Evolutionary conservation across 805 yeast genomes (phyloP).

Genomic region (Lipomyces orientalis): DNA sequence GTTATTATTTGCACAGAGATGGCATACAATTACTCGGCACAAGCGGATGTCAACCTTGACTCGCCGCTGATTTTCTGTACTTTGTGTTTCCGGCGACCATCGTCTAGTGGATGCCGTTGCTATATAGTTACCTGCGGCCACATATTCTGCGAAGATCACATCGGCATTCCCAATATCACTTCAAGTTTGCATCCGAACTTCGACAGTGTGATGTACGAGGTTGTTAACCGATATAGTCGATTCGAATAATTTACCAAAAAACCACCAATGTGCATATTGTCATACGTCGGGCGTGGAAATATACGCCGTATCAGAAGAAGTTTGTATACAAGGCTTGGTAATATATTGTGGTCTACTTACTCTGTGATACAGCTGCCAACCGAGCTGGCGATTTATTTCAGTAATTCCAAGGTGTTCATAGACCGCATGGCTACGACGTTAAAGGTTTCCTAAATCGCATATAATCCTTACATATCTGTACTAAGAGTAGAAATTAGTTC

Average conservation of each 20-base stretch:
- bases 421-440: constrained; percentile 16
- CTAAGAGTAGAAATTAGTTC: constrained; percentile 12
- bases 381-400: constrained; percentile 27
- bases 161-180: constrained; percentile 14
- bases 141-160: constrained; percentile 24
- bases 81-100: constrained; percentile 15
- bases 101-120: constrained; percentile 9
- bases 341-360: background rate
- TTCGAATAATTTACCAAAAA: constrained; percentile 19
- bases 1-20: background rate
- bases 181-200: constrained; percentile 12
- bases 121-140: constrained; percentile 28
- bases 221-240: constrained; percentile 12
- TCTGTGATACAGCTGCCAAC: constrained; percentile 11
- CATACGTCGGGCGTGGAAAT: constrained; percentile 7
- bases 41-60: constrained; percentile 4
- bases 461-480: background rate
- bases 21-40: background rate
- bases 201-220: background rate
- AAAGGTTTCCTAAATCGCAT: constrained; percentile 8
- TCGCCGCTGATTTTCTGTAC: constrained; percentile 29
- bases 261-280: constrained; percentile 28
- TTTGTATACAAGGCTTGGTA: background rate
- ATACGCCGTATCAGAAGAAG: constrained; percentile 11
- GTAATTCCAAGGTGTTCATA: constrained; percentile 12